Evolutionary conservation across 441 rosid genomes (phyloP).

Genomic region (Populus hybrid): DNA sequence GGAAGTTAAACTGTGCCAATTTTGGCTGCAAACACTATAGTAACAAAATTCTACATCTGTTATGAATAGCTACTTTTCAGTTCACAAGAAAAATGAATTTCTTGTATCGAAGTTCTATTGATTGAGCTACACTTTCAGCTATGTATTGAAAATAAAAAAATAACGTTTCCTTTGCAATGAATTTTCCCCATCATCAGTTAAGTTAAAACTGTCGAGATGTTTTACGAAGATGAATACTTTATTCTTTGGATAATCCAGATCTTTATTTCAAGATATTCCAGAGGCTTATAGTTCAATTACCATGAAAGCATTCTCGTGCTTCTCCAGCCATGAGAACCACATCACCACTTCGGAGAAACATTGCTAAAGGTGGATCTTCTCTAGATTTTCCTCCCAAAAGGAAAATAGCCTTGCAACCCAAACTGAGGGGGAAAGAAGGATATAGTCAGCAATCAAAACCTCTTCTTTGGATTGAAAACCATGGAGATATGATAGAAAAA

Average conservation of each 20-base stretch:
- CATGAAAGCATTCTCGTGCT: conserved; percentile 94
- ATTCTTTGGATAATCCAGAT: background rate
- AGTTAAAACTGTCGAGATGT: background rate
- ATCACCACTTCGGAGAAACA: conserved; percentile 97
- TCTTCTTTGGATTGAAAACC: background rate
- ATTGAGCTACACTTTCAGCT: background rate
- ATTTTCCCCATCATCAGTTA: background rate
- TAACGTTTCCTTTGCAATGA: background rate
- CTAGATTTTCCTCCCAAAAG: conserved; percentile 86
- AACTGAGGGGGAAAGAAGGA: conserved; percentile 35
- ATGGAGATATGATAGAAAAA: background rate
- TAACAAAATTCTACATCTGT: no score
- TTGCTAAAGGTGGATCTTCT: conserved; percentile 71
- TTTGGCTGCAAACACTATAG: background rate
- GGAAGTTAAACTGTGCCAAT: background rate
- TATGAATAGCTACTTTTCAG: background rate
- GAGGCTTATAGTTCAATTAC: conserved; percentile 30
- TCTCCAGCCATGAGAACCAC: conserved; percentile 92
- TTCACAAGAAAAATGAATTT: background rate
- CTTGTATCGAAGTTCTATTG: background rate
- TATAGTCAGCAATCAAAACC: background rate
- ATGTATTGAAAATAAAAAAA: no score
- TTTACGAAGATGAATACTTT: background rate
- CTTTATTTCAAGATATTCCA: background rate
- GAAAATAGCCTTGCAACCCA: conserved; percentile 94